Percentiles rank a stretch among this genome's conserved stretches.
Evolutionary conservation across 2,329 filamentous ascomycete genomes (phyloP).

Genomic region (Amauroascus niger): DNA sequence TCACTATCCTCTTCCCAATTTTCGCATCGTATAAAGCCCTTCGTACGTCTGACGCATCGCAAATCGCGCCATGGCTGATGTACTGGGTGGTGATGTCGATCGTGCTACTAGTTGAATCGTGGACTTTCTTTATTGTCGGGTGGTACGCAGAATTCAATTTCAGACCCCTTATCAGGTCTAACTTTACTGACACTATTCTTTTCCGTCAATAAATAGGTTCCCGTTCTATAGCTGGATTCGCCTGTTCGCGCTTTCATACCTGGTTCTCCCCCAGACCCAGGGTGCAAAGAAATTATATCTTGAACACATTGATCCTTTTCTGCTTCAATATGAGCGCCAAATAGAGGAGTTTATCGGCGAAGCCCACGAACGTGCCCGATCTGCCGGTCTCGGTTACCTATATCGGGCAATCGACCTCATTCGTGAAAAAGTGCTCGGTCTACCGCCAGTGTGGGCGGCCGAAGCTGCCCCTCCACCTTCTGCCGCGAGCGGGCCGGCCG

Average conservation of each 20-base stretch:
- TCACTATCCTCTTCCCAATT: constrained; percentile 85
- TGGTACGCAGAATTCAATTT: too few relatives aligned
- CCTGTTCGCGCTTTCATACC: constrained; percentile 77
- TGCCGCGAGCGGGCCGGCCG: constrained; percentile 26
- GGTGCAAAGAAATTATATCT: constrained; percentile 81
- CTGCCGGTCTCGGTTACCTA: constrained; percentile 66
- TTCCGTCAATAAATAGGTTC: constrained; percentile 45
- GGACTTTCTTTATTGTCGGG: constrained; percentile 73
- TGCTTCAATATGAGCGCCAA: constrained; percentile 71
- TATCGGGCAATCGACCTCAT: constrained; percentile 61
- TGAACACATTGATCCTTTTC: constrained; percentile 75
- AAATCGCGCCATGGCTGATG: constrained; percentile 96
- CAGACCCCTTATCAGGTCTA: too few relatives aligned
- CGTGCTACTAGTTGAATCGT: constrained; percentile 72
- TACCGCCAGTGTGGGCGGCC: constrained; percentile 51
- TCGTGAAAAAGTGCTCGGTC: constrained; percentile 67
- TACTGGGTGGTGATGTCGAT: constrained; percentile 93
- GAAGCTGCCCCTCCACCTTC: constrained; percentile 37
- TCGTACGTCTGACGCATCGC: constrained; percentile 77
- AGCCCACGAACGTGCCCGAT: constrained; percentile 66
- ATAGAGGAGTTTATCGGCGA: constrained; percentile 86
- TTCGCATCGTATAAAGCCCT: constrained; percentile 98
- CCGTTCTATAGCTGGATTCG: constrained; percentile 93
- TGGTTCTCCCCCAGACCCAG: constrained; percentile 95
- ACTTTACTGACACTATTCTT: background rate